phyloP scores from a whole-genome alignment of 2,329 filamentous ascomycete genomes.

The Aspergillus novoparasiticus region DNA sequence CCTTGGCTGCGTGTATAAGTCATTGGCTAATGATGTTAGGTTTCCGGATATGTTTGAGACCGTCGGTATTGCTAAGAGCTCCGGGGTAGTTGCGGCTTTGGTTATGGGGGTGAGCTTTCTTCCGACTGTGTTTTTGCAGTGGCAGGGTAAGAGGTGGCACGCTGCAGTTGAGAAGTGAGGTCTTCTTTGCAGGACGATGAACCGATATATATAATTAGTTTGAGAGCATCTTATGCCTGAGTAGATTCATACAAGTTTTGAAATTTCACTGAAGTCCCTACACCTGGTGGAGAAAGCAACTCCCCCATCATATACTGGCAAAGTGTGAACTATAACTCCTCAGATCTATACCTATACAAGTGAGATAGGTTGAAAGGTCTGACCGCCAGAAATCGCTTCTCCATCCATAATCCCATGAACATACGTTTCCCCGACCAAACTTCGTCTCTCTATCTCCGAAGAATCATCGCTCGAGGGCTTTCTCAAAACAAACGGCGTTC shows the following conservation, averaged over 20 bases:
- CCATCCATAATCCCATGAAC: neutral
- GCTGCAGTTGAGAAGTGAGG: neutral
- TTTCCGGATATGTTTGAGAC: slow-evolving; percentile 36
- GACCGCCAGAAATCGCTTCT: neutral
- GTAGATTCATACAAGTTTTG: neutral
- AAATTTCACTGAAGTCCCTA: neutral
- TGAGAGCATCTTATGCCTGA: neutral
- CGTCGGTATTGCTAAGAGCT: slow-evolving; percentile 33
- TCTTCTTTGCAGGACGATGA: neutral
- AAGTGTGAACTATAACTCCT: no score
- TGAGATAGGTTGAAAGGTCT: neutral
- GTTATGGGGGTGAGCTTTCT: slow-evolving; percentile 33
- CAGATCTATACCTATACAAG: neutral
- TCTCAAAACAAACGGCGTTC: neutral
- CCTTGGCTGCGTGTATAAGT: no score
- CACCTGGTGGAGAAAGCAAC: no score
- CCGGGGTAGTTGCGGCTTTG: slow-evolving; percentile 30
- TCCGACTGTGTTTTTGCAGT: slow-evolving; percentile 31
- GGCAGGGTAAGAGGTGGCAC: slow-evolving; percentile 39
- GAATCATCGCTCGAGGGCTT: neutral
- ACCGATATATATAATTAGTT: neutral
- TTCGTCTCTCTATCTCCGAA: neutral
- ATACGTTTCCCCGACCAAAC: neutral
- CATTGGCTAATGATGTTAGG: slow-evolving; percentile 21
- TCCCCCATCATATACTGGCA: no score